Evolutionary conservation across 2,329 filamentous ascomycete species (phyloP), one percentile per base, ranked within the genome.

Genomic region (Trichoderma sp.): DNA sequence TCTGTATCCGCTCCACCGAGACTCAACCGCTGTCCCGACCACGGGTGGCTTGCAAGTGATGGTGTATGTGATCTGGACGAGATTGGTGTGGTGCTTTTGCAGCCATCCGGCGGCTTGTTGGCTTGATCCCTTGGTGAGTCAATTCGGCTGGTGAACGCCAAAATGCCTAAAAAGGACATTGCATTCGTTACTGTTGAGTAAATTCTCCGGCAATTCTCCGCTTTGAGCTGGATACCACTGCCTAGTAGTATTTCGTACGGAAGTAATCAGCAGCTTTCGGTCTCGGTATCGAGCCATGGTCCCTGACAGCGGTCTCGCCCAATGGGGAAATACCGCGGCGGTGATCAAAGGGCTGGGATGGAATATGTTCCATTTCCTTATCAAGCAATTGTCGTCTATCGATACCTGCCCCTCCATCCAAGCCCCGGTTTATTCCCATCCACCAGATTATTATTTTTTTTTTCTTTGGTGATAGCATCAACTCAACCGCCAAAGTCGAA

Each of bases 241-340:
- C 8, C 19, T 22, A n/a, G n/a, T n/a, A n/a, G n/a, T n/a, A n/a
- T n/a, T n/a, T n/a, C n/a, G n/a, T 22, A 17, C 5, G 10, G 29
- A 42, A n/a, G n/a, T n/a, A n/a, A n/a, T n/a, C n/a, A n/a, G 54
- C 32, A n/a, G 34, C 34, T 50, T 37, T 15, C 13, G 2, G 22
- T 27, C 22, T 17, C 32, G 13, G 39, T 22, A 32, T 45, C n/a
- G 9, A 45, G 37, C 4, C 8, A 42, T 53, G 67, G 60, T 58
- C 54, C 67, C 67, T 59, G 60, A 32, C n/a, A 39, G 13, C 61
- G 67, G 53, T 13, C 42, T 48, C 53, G 63, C 67, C 67, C 32
- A 68, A 68, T 32, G 17, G 34, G 63, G 67, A 52, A 59, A 66
- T 53, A 67, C 67, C 67, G 67, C 63, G 52, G 37, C 63, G 52